These are phyloP conservation scores for Pleurotus cornucopiae DNA, from an alignment of 768 basidiomycete genomes.

Conservation along the genomic window DNA sequence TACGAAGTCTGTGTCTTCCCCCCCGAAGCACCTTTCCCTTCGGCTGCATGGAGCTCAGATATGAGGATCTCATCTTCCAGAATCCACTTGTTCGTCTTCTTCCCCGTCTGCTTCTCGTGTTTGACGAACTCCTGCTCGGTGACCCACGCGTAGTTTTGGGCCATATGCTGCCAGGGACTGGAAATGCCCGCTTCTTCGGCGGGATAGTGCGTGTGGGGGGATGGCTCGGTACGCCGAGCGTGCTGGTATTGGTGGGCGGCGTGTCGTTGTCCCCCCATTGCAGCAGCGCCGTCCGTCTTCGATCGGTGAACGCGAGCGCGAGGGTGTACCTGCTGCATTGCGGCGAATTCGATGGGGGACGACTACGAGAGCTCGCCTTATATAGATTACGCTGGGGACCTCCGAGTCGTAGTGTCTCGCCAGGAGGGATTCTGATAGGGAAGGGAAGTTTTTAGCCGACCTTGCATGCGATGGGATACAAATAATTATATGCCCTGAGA, in stretches of 20 bases:
- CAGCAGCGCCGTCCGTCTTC: neutral
- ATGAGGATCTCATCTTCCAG: conserved; percentile 49
- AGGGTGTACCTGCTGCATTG: conserved; percentile 6
- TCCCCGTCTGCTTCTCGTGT: conserved; percentile 33
- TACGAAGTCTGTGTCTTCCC: neutral
- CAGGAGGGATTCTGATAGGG: neutral
- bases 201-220: conserved; percentile 6
- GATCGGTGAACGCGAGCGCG: conserved; percentile 2
- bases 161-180: conserved; percentile 38
- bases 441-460: neutral
- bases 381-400: neutral
- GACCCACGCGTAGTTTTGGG: conserved; percentile 43
- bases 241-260: conserved; percentile 10
- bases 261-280: conserved; percentile 1
- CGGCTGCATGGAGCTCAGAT: conserved; percentile 17
- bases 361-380: conserved; percentile 1
- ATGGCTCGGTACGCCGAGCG: conserved; percentile 8
- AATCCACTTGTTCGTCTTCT: conserved; percentile 64
- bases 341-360: neutral
- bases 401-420: neutral
- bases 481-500: neutral
- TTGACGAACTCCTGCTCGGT: conserved; percentile 47
- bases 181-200: conserved; percentile 15
- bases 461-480: neutral
- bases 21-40: conserved; percentile 18